phyloP scores from a whole-genome alignment of 2,329 filamentous ascomycete species.

The Exophiala mesophila region DNA sequence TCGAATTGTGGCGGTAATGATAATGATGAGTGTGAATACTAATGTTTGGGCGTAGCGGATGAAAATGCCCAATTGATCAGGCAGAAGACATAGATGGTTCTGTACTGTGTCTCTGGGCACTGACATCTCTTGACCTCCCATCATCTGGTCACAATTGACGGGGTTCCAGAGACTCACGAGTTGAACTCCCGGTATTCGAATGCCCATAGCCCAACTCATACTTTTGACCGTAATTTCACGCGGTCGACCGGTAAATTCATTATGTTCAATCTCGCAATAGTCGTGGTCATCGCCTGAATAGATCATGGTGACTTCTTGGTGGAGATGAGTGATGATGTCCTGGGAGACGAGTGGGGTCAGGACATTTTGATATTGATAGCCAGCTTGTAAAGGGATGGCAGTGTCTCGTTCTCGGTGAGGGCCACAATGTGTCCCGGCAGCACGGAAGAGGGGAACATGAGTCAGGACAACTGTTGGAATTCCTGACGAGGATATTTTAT shows the following conservation, averaged over 20 bases:
- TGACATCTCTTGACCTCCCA: conserved; percentile 25
- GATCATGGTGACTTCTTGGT: conserved; percentile 66
- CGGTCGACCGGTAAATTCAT: conserved; percentile 56
- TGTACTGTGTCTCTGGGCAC: conserved; percentile 59
- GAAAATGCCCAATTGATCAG: conserved; percentile 80
- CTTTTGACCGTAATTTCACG: conserved; percentile 93
- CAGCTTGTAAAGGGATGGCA: conserved; percentile 68
- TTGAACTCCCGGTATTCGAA: conserved; percentile 78
- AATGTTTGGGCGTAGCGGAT: conserved; percentile 68
- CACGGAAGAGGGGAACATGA: conserved; percentile 84
- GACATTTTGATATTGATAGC: conserved; percentile 97
- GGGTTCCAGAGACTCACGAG: conserved; percentile 92
- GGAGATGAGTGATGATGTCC: conserved; percentile 66
- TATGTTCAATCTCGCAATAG: conserved; percentile 86
- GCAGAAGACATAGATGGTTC: conserved; percentile 83
- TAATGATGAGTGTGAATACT: conserved; percentile 45
- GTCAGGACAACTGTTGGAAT: conserved; percentile 85
- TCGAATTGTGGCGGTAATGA: conserved; percentile 23
- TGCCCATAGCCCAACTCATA: conserved; percentile 93
- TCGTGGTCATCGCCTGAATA: conserved; percentile 98
- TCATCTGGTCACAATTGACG: conserved; percentile 53
- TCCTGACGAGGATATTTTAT: conserved; percentile 15
- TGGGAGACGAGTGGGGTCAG: conserved; percentile 71
- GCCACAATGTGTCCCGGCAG: conserved; percentile 79
- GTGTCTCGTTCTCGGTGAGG: conserved; percentile 77